These are phyloP conservation scores for Xylaria intraflava DNA, from an alignment of 495 filamentous ascomycete genomes.

Conservation along the genomic window DNA sequence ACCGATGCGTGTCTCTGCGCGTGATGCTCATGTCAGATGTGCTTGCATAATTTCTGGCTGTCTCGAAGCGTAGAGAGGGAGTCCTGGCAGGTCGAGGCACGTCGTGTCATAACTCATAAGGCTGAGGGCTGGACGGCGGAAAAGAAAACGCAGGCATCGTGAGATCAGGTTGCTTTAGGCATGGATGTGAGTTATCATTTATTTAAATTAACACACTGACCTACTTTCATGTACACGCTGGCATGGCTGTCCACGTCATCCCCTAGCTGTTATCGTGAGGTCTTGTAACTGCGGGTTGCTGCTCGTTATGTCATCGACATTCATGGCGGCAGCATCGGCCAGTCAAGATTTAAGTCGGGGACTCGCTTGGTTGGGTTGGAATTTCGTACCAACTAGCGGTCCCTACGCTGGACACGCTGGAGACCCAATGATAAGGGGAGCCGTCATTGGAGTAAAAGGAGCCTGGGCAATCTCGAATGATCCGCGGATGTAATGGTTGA, in stretches of 20 bases:
- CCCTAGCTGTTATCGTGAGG: not conserved
- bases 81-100: not conserved
- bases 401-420: not conserved
- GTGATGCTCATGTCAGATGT: constrained; percentile 12
- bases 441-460: not conserved
- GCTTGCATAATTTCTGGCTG: constrained; percentile 6
- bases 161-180: constrained; percentile 4
- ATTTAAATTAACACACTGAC: not conserved
- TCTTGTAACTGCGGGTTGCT: not conserved
- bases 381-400: not conserved
- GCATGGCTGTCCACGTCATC: constrained; percentile 10
- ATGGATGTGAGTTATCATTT: constrained; percentile 14
- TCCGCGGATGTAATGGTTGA: not conserved
- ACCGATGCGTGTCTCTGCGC: constrained; percentile 3
- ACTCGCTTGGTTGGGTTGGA: not conserved
- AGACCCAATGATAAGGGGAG: not conserved
- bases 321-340: not conserved
- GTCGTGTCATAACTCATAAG: not conserved
- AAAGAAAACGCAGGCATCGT: not conserved
- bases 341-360: not conserved
- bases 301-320: not conserved
- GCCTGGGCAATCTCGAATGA: not conserved
- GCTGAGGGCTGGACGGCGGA: not conserved
- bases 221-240: not conserved
- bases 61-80: not conserved